phyloP scores from a whole-genome alignment of 225 moss, liverwort and hornwort species.

The Neckera pumila region DNA sequence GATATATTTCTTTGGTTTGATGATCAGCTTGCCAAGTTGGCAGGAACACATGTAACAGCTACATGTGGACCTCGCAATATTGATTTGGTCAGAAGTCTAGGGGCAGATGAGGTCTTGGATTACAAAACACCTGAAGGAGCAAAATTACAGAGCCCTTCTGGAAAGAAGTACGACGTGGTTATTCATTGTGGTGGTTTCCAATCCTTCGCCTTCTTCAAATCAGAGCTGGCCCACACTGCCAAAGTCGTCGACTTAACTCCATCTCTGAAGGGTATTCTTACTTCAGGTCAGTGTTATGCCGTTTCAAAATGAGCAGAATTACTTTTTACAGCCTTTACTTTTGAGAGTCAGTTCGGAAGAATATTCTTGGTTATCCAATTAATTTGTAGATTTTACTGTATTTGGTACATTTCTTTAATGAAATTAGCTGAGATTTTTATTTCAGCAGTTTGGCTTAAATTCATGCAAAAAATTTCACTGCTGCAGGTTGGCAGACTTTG shows the following conservation, averaged over 20 bases:
- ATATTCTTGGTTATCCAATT: background rate
- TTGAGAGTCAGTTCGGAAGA: background rate
- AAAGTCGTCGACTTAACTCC: conserved; percentile 45
- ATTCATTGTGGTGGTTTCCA: conserved; percentile 23
- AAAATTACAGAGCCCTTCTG: conserved; percentile 48
- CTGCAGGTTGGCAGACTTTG: background rate
- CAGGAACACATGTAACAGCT: conserved; percentile 71
- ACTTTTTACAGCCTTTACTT: too few species aligned
- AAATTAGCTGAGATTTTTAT: background rate
- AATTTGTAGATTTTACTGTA: background rate
- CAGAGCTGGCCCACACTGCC: conserved; percentile 28
- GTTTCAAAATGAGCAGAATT: background rate
- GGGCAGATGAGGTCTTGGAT: conserved; percentile 76
- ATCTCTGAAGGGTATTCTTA: background rate
- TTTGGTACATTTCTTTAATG: background rate
- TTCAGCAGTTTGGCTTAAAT: background rate
- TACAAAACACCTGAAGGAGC: conserved; percentile 57
- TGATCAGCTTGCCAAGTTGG: conserved; percentile 61
- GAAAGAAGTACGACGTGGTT: conserved; percentile 60
- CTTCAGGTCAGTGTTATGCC: background rate
- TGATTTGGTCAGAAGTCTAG: conserved; percentile 42
- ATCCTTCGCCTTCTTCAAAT: conserved; percentile 25
- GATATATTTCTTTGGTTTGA: background rate
- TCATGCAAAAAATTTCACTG: background rate
- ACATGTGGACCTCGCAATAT: conserved; percentile 62